A percentile compares a stretch with the other conserved stretches of the same genome.
Conservation (phyloP, 768 basidiomycete genomes). For the Boletus huronensis region DNA sequence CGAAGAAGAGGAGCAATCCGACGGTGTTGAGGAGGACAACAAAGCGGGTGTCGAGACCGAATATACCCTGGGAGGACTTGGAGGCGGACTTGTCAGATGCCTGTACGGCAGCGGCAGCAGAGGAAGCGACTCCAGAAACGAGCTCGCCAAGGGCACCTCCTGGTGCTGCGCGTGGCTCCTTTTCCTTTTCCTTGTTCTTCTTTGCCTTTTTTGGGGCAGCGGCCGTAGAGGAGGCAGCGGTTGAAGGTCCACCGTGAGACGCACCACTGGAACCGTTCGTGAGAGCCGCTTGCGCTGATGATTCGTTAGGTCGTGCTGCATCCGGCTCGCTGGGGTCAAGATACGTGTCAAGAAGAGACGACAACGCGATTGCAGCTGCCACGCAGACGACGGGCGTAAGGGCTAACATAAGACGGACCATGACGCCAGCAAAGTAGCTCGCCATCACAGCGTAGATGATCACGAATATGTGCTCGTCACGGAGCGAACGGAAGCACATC, state of each 20-base stretch:
- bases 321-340: constrained; percentile 80
- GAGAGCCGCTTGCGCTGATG: background rate
- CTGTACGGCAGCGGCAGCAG: constrained; percentile 26
- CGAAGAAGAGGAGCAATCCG: constrained; percentile 83
- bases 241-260: constrained; percentile 20
- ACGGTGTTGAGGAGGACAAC: constrained; percentile 71
- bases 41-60: constrained; percentile 80
- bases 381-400: constrained; percentile 97
- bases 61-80: constrained; percentile 55
- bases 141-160: constrained; percentile 39
- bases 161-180: constrained; percentile 43
- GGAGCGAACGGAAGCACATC: constrained; percentile 88
- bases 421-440: constrained; percentile 98
- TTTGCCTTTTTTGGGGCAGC: constrained; percentile 40
- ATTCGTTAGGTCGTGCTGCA: constrained; percentile 2
- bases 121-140: constrained; percentile 38
- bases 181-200: constrained; percentile 57
- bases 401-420: constrained; percentile 98
- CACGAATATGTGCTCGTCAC: constrained; percentile 97
- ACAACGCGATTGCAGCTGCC: constrained; percentile 85
- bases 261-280: constrained; percentile 13
- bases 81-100: constrained; percentile 7
- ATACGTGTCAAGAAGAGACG: constrained; percentile 83
- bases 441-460: constrained; percentile 96
- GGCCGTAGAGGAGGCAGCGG: constrained; percentile 31